Evolutionary conservation across 1,284 basidiomycete species (phyloP), one percentile per base, ranked within the genome.

Genomic region (Cryptococcus sp.): DNA sequence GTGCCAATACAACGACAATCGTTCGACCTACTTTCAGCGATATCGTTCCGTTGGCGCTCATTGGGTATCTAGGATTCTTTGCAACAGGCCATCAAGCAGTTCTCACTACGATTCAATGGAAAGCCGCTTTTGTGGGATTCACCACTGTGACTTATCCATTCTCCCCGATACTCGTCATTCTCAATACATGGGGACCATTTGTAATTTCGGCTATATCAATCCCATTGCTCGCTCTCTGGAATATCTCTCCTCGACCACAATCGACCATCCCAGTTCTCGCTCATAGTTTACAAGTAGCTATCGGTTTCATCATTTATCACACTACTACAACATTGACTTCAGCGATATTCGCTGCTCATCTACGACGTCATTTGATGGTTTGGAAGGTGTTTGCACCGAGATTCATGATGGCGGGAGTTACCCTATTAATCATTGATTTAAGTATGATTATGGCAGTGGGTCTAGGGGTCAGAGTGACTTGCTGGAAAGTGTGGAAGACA

Each of bases 331-430:
- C 90, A 0, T 71, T 95, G 5, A 84, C 87, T 3, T 84, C 84
- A 7, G 86, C 90, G 4, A 73, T 84, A 4, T 87, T 86, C 57
- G 86, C 91, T 0, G 87, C 88, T 3, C 83, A 85, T 68, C 79
- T 98, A 53, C 77, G 92, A 55, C 75, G 95, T 43, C 96, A 99
- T 75, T 76, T 98, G 63, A 98, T 98, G 94, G 92, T 98, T 38
- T 99, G 95, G 92, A 98, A 98, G 77, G 87, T 97, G 4, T 98
- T 98, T 72, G 93, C 93, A 34, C 96, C 96, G 50, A 80, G 94
- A 57, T 95, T 94, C 71, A 94, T 97, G 86, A 73, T 84, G 13
- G 87, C 83, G 0, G 88, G 82, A 0, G 70, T 80, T 3, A 71
- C 71, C 11, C 61, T 80, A 34, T 54, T 83, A 5, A 61, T 75